Percentiles rank a stretch among this genome's conserved stretches.
Evolutionary conservation across 2,329 filamentous ascomycete species (phyloP).

Genomic region (Xylaria sp.): DNA sequence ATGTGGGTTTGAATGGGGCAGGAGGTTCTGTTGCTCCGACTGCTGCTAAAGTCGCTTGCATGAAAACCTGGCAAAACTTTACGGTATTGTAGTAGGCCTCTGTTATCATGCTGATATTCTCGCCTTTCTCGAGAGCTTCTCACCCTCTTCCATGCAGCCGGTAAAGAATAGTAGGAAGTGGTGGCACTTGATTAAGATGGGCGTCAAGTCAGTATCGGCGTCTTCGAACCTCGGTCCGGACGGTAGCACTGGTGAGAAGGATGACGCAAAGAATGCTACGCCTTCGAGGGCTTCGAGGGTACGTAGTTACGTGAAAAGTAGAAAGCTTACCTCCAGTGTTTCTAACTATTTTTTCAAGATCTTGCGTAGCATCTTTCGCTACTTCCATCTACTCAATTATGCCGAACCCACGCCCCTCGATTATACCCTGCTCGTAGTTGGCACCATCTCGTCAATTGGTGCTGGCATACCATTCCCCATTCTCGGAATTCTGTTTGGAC

Average conservation of each 20-base stretch:
- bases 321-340: not conserved
- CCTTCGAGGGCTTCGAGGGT: constrained; percentile 34
- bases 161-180: constrained; percentile 14
- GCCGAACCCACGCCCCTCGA: constrained; percentile 59
- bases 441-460: constrained; percentile 60
- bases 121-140: not conserved
- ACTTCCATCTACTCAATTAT: constrained; percentile 59
- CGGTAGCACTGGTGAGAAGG: constrained; percentile 21
- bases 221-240: constrained; percentile 27
- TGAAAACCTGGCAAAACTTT: constrained; percentile 27
- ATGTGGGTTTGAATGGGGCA: constrained; percentile 23
- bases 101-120: constrained; percentile 10
- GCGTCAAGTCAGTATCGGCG: constrained; percentile 32
- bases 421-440: constrained; percentile 55
- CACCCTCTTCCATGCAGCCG: not conserved
- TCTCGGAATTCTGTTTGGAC: constrained; percentile 72
- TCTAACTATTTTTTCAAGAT: constrained; percentile 28
- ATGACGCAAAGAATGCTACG: constrained; percentile 6
- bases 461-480: constrained; percentile 73
- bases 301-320: constrained; percentile 9
- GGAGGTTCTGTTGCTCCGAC: constrained; percentile 9
- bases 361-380: constrained; percentile 50
- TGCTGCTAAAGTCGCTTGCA: constrained; percentile 22
- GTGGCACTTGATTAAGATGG: constrained; percentile 32
- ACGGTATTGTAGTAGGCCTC: constrained; percentile 4